Evolutionary conservation across 345 rosid genomes (phyloP), one percentile per base, ranked within the genome.

Genomic region (Gossypium anomalum): DNA sequence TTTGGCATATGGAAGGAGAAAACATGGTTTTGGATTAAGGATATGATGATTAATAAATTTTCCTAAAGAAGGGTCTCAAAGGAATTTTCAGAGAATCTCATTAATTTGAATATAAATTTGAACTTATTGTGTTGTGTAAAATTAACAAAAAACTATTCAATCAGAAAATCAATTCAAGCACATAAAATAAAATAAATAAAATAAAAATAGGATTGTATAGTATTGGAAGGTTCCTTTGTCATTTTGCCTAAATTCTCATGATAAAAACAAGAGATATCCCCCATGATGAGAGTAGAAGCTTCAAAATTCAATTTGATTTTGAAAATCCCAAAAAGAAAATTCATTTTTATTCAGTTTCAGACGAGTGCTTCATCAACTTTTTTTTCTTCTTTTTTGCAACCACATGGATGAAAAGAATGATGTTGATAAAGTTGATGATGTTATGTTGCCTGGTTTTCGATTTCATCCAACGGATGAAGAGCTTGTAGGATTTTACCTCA

Each of bases 381-480:
- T 5, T 34, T 4, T 29, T 1, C 5, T 29, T 29, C 38, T 22
- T 23, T 22, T 11, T 64, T 62, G 10, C 23, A 12, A 53, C 14
- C 3, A 49, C 12, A 82, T 81, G 86, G 93, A 84, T 38, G 88
- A 85, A 79, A 81, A 81, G 67, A 79, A 79, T 71, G 90, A 80
- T 64, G 69, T 76, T 13, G 91, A 86, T 51, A 89, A 81, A 82
- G 77, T 74, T 49, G 94, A 94, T 71, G 97, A 90, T 51, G 87
- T 83, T 38, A 87, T 94, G 84, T 71, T 90, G 76, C 97, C 97
- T 17, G 98, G 97, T 44, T 94, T 94, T 76, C 80, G 97, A 57
- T 94, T 94, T 47, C 97, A 94, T 84, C 97, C 98, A 14, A 94
- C 98, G 0, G 97, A 94, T 70, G 98, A 94, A 64, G 97, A 94